Conservation (phyloP, 805 yeast species). For the Saccharomycopsis fibuligera region DNA sequence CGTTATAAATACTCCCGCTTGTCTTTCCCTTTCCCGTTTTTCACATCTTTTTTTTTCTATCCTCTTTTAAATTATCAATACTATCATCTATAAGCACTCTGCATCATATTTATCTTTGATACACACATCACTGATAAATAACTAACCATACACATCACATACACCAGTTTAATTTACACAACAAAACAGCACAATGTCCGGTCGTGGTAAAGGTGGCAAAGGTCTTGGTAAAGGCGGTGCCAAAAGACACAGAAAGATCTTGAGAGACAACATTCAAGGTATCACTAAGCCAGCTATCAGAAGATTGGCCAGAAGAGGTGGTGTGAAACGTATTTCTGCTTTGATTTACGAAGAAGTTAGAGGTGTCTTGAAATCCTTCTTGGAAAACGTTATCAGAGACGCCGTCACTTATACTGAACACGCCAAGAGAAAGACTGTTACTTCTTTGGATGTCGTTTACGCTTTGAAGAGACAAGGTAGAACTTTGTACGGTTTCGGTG, state of each 20-base stretch:
- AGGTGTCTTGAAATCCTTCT: conserved; percentile 91
- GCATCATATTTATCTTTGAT: too few relatives aligned
- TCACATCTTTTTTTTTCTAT: too few relatives aligned
- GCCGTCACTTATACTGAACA: conserved; percentile 99
- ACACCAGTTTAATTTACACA: background rate
- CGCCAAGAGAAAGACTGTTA: conserved; percentile 99
- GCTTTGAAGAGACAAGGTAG: conserved; percentile 99
- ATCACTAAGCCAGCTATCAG: conserved; percentile 99
- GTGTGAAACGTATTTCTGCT: conserved; percentile 99
- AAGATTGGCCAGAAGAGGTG: conserved; percentile 99
- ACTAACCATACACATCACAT: too few relatives aligned
- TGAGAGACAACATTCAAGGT: conserved; percentile 99
- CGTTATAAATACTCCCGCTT: background rate
- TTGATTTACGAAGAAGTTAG: conserved; percentile 98
- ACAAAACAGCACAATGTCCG: conserved; percentile 85
- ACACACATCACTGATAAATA: too few relatives aligned
- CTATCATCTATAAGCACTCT: too few relatives aligned
- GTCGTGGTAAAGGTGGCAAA: conserved; percentile 99
- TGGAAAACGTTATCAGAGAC: conserved; percentile 96
- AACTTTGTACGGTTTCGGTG: conserved; percentile 99
- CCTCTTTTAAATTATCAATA: too few relatives aligned
- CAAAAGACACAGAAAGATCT: conserved; percentile 99
- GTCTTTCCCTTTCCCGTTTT: background rate
- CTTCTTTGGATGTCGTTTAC: conserved; percentile 96
- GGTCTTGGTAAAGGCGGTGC: conserved; percentile 99